These are phyloP conservation scores for Xerocomus nothofagi DNA, from an alignment of 1,284 basidiomycete species.

Conservation along the genomic window DNA sequence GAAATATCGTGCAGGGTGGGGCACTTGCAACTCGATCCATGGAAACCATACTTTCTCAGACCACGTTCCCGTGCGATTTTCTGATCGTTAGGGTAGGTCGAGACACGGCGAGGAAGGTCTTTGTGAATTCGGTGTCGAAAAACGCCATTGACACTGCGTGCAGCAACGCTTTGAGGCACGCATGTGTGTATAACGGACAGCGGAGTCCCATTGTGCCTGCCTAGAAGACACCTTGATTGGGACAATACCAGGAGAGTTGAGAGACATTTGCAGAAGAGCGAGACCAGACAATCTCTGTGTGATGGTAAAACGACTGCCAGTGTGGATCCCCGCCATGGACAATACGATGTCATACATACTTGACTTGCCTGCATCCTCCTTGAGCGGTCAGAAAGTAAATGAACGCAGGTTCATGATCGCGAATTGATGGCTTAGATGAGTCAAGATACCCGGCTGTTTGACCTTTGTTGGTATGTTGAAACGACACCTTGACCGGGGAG, in stretches of 20 bases:
- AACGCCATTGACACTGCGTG: constrained; percentile 64
- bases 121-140: constrained; percentile 85
- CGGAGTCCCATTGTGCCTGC: constrained; percentile 62
- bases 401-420: constrained; percentile 65
- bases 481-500: constrained; percentile 55
- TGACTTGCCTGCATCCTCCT: constrained; percentile 46
- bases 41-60: constrained; percentile 86
- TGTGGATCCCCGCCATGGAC: constrained; percentile 83
- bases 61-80: constrained; percentile 60
- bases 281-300: constrained; percentile 80
- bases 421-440: constrained; percentile 43
- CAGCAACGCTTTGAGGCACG: constrained; percentile 64
- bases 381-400: constrained; percentile 58
- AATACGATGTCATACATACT: constrained; percentile 67
- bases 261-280: constrained; percentile 68
- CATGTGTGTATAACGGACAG: constrained; percentile 63
- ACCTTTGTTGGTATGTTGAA: constrained; percentile 34
- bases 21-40: constrained; percentile 69
- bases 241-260: neutral
- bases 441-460: constrained; percentile 22
- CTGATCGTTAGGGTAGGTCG: constrained; percentile 75
- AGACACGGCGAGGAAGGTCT: constrained; percentile 70
- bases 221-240: neutral
- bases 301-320: constrained; percentile 63
- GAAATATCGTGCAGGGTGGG: no score